phyloP scores from a whole-genome alignment of 192 early-diverging fungal species.

The Mortierella antarctica region DNA sequence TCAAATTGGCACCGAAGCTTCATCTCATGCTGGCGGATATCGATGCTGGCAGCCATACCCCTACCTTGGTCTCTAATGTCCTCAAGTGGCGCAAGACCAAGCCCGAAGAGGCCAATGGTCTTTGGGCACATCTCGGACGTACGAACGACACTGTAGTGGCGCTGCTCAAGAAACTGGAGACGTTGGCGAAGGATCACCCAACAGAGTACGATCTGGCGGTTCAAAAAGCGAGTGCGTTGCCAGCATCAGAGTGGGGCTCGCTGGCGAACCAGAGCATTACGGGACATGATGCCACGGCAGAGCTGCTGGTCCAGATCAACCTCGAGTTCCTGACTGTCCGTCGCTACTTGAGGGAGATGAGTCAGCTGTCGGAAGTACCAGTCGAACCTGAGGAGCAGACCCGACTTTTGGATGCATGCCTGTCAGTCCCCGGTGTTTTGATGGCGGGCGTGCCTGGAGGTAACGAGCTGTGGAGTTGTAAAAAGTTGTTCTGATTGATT shows the following conservation, averaged over 20 bases:
- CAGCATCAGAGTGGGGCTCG: slow-evolving; percentile 14
- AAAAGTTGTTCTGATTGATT: background rate
- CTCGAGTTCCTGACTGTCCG: slow-evolving; percentile 67
- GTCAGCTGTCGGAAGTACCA: slow-evolving; percentile 76
- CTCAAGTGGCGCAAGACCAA: slow-evolving; percentile 83
- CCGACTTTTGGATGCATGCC: slow-evolving; percentile 83
- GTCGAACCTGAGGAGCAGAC: slow-evolving; percentile 95
- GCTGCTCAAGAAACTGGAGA: slow-evolving; percentile 59
- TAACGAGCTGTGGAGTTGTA: slow-evolving; percentile 29
- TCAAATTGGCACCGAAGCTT: slow-evolving; percentile 79
- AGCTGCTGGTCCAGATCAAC: slow-evolving; percentile 47
- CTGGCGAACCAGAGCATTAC: slow-evolving; percentile 55
- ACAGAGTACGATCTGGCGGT: slow-evolving; percentile 61
- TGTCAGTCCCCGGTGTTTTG: slow-evolving; percentile 81
- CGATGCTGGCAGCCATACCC: slow-evolving; percentile 93
- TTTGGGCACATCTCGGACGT: slow-evolving; percentile 72
- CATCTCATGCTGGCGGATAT: slow-evolving; percentile 91
- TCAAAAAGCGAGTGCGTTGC: slow-evolving; percentile 11
- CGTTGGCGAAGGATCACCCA: slow-evolving; percentile 33
- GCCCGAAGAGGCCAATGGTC: slow-evolving; percentile 64
- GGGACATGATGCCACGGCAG: slow-evolving; percentile 8
- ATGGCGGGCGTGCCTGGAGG: slow-evolving; percentile 96
- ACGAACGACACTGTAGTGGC: slow-evolving; percentile 71
- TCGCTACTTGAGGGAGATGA: slow-evolving; percentile 75
- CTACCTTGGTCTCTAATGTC: slow-evolving; percentile 89